Evolutionary conservation across 306 rosid genomes (phyloP).

Genomic region (Arachis stenosperma): DNA sequence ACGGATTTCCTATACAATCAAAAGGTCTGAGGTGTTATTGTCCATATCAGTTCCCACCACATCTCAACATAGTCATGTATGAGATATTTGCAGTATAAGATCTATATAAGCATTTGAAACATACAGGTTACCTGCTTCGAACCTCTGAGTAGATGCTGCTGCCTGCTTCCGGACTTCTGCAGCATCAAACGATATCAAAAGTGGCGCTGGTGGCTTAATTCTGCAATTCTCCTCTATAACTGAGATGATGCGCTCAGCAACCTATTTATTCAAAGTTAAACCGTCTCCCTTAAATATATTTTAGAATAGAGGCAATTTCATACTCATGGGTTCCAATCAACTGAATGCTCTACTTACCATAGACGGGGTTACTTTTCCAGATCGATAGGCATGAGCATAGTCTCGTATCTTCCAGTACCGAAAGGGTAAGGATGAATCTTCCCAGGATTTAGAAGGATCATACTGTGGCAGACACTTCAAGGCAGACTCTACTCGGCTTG

Average conservation of each 20-base stretch:
- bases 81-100: slow-evolving; percentile 22
- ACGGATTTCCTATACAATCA: slow-evolving; percentile 64
- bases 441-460: slow-evolving; percentile 61
- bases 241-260: slow-evolving; percentile 76
- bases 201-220: slow-evolving; percentile 63
- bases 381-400: slow-evolving; percentile 86
- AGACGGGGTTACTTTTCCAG: slow-evolving; percentile 71
- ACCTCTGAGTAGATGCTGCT: slow-evolving; percentile 82
- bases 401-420: slow-evolving; percentile 95
- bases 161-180: slow-evolving; percentile 84
- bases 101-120: slow-evolving; percentile 30
- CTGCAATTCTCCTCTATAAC: slow-evolving; percentile 59
- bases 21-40: slow-evolving; percentile 35
- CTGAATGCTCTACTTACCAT: slow-evolving; percentile 53
- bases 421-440: slow-evolving; percentile 50
- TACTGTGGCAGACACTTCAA: slow-evolving; percentile 78
- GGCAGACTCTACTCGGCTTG: slow-evolving; percentile 71
- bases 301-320: slow-evolving; percentile 9
- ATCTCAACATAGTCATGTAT: slow-evolving; percentile 19
- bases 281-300: slow-evolving; percentile 20
- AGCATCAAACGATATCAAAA: slow-evolving; percentile 79
- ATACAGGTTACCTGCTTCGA: slow-evolving; percentile 74
- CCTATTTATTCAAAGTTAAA: slow-evolving; percentile 47
- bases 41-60: slow-evolving; percentile 17
- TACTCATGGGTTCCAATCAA: slow-evolving; percentile 14